Base-by-base conservation (phyloP, 169 alveolate species). In the Cryptosporidium xiaoi region DNA sequence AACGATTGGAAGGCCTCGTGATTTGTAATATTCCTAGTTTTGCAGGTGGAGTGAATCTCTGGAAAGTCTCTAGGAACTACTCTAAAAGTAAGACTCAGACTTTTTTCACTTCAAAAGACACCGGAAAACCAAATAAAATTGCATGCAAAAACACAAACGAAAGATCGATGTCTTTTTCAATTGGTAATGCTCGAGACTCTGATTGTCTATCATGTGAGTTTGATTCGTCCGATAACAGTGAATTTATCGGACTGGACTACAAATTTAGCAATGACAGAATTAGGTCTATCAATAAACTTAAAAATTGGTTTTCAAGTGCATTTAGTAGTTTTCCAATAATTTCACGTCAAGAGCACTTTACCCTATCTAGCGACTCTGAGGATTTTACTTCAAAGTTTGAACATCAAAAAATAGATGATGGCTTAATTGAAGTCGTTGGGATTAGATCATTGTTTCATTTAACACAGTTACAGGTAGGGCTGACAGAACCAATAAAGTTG, bases 401-500 rank as follows among this genome's bases (percentile, higher is more conserved):
- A 20, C 64, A 53, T 53, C 95, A 93, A 51, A 83, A 64, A 68
- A 91, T 90, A 51, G 90, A 92, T 60, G 95, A 93, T 77, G 89
- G 91, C 64, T 58, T 93, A 51, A 93, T 93, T 65, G 95, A 93
- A 64, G 94, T 93, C 31, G 91, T 90, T 62, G 95, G 94, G 5
- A 82, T 93, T 84, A 90, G 91, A 51, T 85, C 91, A 40, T 85
- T 93, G 8, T 90, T 93, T 62, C 95, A 93, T 53, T 62, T 92
- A 34, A 66, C 93, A 64, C 95, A 93, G 56, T 90, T 93, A 56
- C 95, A 93, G 83, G 93, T 90, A 2, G 93, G 93, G 3, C 90
- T 91, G 62, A 90, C 93, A 15, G 90, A 82, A 55, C 91, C 93
- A n/a, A 64, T 91, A 18, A 82, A 89, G 8, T 16, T 91, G 44